Conservation (phyloP, 2,329 filamentous ascomycete genomes). For the Zymoseptoria tritici region DNA sequence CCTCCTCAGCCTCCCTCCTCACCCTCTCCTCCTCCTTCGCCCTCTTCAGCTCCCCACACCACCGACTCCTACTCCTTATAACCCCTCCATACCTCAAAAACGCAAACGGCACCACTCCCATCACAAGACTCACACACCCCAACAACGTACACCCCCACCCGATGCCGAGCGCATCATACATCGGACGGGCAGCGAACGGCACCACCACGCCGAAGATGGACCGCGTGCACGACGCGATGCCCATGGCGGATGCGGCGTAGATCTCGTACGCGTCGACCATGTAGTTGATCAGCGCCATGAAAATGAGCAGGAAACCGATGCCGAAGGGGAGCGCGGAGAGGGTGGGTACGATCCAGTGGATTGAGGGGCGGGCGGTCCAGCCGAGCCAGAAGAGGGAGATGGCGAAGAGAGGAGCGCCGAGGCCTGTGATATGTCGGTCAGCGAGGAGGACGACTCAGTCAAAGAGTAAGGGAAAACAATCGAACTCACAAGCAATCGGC, state of each 20-base stretch:
- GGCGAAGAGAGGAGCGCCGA: slow-evolving; percentile 38
- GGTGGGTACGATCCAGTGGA: slow-evolving; percentile 43
- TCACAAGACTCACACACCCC: slow-evolving; percentile 41
- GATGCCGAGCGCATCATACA: slow-evolving; percentile 63
- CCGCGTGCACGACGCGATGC: slow-evolving; percentile 74
- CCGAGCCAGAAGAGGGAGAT: slow-evolving; percentile 35
- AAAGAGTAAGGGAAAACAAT: too few relatives aligned
- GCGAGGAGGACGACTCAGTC: too few relatives aligned
- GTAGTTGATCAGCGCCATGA: slow-evolving; percentile 54
- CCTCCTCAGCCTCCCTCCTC: neutral
- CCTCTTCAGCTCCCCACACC: slow-evolving; percentile 54
- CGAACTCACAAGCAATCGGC: slow-evolving; percentile 54
- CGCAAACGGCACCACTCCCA: slow-evolving; percentile 51
- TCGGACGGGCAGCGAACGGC: slow-evolving; percentile 40
- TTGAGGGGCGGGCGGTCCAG: slow-evolving; percentile 39
- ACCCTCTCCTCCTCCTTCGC: slow-evolving; percentile 33
- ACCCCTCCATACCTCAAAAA: slow-evolving; percentile 49
- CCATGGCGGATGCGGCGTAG: slow-evolving; percentile 70
- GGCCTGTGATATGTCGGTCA: neutral
- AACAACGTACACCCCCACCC: slow-evolving; percentile 55
- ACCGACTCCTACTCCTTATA: slow-evolving; percentile 52
- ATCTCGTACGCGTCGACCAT: slow-evolving; percentile 59
- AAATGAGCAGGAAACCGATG: slow-evolving; percentile 45
- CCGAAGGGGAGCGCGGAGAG: slow-evolving; percentile 44
- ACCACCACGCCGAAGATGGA: slow-evolving; percentile 64